These are phyloP conservation scores for Anthracocystis setariae DNA, from an alignment of 1,284 basidiomycete genomes.

Conservation along the genomic window DNA sequence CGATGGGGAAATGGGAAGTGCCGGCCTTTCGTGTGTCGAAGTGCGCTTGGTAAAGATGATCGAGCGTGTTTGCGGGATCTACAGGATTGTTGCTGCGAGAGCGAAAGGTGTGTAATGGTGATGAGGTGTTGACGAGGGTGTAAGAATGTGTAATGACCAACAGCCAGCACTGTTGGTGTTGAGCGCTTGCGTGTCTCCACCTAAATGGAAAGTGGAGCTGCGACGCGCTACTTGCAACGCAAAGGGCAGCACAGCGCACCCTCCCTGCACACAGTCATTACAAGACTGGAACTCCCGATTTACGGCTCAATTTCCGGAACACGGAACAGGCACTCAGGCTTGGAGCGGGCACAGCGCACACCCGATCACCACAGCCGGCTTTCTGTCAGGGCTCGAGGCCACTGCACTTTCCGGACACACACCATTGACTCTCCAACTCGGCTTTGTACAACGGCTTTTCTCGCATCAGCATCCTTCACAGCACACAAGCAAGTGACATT, in stretches of 20 bases:
- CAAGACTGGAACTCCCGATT: neutral
- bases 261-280: constrained; percentile 6
- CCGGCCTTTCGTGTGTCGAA: too few species aligned
- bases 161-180: constrained; percentile 6
- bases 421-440: constrained; percentile 2
- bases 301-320: constrained; percentile 11
- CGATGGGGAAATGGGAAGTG: too few species aligned
- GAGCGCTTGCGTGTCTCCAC: constrained; percentile 38
- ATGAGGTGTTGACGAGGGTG: neutral
- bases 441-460: neutral
- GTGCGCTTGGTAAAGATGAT: too few species aligned
- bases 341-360: constrained; percentile 14
- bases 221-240: constrained; percentile 19
- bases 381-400: constrained; percentile 5
- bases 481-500: neutral
- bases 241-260: constrained; percentile 6
- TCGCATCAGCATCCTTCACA: neutral
- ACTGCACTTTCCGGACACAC: constrained; percentile 1
- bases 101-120: neutral
- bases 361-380: constrained; percentile 27
- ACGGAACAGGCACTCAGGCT: constrained; percentile 9
- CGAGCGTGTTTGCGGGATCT: too few species aligned
- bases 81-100: too few species aligned
- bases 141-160: neutral
- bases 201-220: constrained; percentile 18